Evolutionary conservation across 2,329 filamentous ascomycete species (phyloP).

Genomic region (Calonectria pseudoreteaudii): DNA sequence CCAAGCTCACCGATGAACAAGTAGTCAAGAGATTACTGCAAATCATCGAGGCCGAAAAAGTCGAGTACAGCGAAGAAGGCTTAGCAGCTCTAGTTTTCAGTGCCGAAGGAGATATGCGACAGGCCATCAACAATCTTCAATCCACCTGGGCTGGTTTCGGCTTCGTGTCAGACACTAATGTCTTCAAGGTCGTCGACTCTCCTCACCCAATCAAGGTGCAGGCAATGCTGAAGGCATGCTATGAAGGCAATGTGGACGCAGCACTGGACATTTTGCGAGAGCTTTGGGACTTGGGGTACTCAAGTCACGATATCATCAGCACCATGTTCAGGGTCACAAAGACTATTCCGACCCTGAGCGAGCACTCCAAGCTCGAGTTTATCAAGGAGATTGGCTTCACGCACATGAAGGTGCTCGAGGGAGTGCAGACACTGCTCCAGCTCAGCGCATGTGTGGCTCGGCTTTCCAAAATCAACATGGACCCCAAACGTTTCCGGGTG

Average conservation of each 20-base stretch:
- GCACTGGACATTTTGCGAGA: conserved; percentile 89
- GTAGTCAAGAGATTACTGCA: conserved; percentile 91
- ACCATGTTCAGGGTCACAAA: conserved; percentile 99
- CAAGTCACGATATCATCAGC: conserved; percentile 98
- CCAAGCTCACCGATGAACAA: conserved; percentile 90
- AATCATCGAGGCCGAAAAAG: conserved; percentile 91
- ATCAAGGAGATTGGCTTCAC: conserved; percentile 99
- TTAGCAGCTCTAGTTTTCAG: conserved; percentile 96
- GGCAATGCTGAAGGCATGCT: conserved; percentile 97
- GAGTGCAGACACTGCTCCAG: conserved; percentile 94
- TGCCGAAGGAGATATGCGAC: conserved; percentile 97
- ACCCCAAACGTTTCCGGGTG: conserved; percentile 79
- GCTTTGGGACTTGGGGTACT: conserved; percentile 95
- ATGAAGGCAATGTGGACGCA: conserved; percentile 89
- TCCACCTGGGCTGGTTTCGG: conserved; percentile 94
- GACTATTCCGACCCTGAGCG: conserved; percentile 89
- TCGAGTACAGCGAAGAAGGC: conserved; percentile 92
- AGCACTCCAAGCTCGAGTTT: conserved; percentile 96
- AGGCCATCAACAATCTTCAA: conserved; percentile 98
- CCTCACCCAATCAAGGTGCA: conserved; percentile 99
- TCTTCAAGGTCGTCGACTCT: conserved; percentile 96
- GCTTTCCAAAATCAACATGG: conserved; percentile 96
- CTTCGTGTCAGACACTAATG: conserved; percentile 97
- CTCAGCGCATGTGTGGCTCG: conserved; percentile 92
- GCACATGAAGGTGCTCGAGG: conserved; percentile 99